Evolutionary conservation across 345 rosid genomes (phyloP).

Genomic region (Sisymbrium altissimum): DNA sequence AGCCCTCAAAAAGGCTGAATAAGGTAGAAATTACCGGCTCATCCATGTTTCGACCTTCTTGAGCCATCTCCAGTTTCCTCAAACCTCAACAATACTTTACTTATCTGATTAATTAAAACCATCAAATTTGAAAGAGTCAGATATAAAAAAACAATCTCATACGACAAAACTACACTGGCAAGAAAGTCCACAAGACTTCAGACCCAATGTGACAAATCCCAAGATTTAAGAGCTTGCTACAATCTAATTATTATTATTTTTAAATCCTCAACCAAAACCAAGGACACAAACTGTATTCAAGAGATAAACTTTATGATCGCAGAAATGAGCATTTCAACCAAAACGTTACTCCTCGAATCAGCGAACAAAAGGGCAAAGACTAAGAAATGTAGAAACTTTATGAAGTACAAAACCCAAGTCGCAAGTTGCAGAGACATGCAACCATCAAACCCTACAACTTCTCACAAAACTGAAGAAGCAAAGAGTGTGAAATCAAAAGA

Average conservation of each 20-base stretch:
- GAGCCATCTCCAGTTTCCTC: slow-evolving; percentile 35
- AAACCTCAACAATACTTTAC: slow-evolving; percentile 3
- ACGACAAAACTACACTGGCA: background rate
- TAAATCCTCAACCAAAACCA: background rate
- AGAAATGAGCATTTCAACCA: background rate
- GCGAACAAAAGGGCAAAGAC: background rate
- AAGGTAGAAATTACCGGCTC: slow-evolving; percentile 29
- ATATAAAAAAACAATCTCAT: background rate
- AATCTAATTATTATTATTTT: no score
- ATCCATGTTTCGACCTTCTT: slow-evolving; percentile 29
- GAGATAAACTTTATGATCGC: background rate
- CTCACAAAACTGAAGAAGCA: slow-evolving; percentile 11
- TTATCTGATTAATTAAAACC: slow-evolving; percentile 7
- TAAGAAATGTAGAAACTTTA: background rate
- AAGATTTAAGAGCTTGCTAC: background rate
- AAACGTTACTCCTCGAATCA: background rate
- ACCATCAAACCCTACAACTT: background rate
- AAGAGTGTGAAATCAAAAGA: background rate
- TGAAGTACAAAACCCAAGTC: background rate
- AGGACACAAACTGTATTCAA: slow-evolving; percentile 5
- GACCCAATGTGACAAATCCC: background rate
- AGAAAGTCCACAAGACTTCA: background rate
- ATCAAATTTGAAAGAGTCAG: background rate
- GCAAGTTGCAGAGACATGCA: background rate
- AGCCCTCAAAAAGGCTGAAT: background rate